These are phyloP conservation scores for Trichoderma asperelloides DNA, from an alignment of 495 filamentous ascomycete species.

Conservation along the genomic window DNA sequence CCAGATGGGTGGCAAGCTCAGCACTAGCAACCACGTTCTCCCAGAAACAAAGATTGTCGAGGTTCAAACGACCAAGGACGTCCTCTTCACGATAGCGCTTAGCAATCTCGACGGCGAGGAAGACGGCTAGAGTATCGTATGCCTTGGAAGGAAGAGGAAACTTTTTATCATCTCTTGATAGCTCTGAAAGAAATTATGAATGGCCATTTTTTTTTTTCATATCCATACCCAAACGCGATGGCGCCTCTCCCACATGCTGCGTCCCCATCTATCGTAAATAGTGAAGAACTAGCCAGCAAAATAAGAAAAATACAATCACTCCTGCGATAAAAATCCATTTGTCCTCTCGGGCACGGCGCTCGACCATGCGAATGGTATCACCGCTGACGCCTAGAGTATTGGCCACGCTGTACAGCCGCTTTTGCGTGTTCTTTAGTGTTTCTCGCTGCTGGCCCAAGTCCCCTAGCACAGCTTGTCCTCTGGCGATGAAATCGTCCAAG, in stretches of 20 bases:
- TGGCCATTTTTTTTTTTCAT: neutral
- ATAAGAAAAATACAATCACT: slow-evolving; percentile 79
- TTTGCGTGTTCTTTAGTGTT: slow-evolving; percentile 89
- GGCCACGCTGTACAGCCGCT: slow-evolving; percentile 79
- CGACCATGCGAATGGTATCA: slow-evolving; percentile 94
- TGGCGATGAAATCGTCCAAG: slow-evolving; percentile 87
- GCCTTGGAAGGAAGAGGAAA: neutral
- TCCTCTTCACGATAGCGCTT: slow-evolving; percentile 83
- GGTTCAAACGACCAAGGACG: slow-evolving; percentile 53
- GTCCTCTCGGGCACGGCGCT: slow-evolving; percentile 83
- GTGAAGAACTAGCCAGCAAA: slow-evolving; percentile 83
- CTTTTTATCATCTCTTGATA: neutral
- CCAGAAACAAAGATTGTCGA: slow-evolving; percentile 42
- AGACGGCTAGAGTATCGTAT: neutral
- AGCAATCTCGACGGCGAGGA: slow-evolving; percentile 15
- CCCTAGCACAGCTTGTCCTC: slow-evolving; percentile 79
- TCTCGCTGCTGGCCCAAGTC: slow-evolving; percentile 87
- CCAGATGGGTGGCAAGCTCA: slow-evolving; percentile 72
- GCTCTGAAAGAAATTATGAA: neutral
- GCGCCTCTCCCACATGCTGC: neutral
- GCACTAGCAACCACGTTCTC: slow-evolving; percentile 84
- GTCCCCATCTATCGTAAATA: slow-evolving; percentile 53
- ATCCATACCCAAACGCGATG: neutral
- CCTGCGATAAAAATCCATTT: slow-evolving; percentile 97
- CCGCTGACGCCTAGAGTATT: slow-evolving; percentile 91